These are phyloP conservation scores for Logfia minima DNA, from an alignment of 129 eudicot genomes.

Conservation along the genomic window DNA sequence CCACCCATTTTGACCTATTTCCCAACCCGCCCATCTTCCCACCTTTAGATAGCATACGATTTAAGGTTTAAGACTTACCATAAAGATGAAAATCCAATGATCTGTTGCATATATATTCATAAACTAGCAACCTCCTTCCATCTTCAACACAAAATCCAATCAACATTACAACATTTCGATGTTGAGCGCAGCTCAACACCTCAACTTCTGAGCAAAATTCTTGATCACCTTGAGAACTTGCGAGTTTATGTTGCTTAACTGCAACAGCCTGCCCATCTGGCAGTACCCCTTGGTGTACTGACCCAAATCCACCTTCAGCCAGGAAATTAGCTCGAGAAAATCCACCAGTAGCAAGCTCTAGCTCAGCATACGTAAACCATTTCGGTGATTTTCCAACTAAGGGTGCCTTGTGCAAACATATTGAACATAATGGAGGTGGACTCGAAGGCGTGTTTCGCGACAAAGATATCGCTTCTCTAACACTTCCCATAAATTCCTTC, in stretches of 20 bases:
- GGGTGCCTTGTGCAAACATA: conserved; percentile 94
- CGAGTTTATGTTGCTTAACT: conserved; percentile 93
- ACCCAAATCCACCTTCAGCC: conserved; percentile 97
- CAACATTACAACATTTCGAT: conserved; percentile 90
- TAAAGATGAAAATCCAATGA: conserved; percentile 93
- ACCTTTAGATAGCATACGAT: background rate
- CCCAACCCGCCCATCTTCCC: background rate
- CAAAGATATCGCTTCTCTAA: conserved; percentile 78
- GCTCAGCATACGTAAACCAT: conserved; percentile 83
- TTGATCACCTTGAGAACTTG: conserved; percentile 94
- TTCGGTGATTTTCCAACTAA: conserved; percentile 88
- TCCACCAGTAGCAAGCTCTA: conserved; percentile 92
- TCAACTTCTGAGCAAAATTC: conserved; percentile 98
- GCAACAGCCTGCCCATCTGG: conserved; percentile 90
- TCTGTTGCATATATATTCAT: conserved; percentile 86
- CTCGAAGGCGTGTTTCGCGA: conserved; percentile 62
- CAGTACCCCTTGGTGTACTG: conserved; percentile 87
- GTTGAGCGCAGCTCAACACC: conserved; percentile 95
- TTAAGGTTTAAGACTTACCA: conserved; percentile 42
- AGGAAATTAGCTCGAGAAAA: conserved; percentile 85
- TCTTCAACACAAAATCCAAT: conserved; percentile 94
- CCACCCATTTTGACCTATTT: background rate
- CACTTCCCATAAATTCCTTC: conserved; percentile 54
- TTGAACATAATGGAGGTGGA: conserved; percentile 93
- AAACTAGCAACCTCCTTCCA: conserved; percentile 81